Conservation (phyloP, 148 eudicot genomes). For the Rhododendron henanense region DNA sequence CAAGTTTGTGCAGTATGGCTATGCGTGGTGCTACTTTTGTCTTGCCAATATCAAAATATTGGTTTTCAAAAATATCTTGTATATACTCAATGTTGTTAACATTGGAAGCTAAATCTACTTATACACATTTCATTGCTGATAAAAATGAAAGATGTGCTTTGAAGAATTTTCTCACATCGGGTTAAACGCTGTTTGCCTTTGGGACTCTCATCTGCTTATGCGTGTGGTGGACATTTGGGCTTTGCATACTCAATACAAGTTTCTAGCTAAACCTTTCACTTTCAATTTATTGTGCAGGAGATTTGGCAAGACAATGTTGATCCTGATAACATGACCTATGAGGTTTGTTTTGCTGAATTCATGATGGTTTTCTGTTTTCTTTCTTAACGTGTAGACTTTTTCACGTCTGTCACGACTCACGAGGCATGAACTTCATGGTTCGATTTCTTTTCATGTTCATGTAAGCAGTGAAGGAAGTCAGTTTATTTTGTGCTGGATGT, state of each 20-base stretch:
- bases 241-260: not conserved
- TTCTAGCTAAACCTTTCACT: not conserved
- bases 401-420: not conserved
- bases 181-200: not conserved
- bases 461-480: not conserved
- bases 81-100: not conserved
- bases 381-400: not conserved
- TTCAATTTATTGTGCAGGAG: conserved; percentile 31
- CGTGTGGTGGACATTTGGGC: not conserved
- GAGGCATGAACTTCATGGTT: not conserved
- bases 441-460: not conserved
- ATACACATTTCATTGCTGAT: not conserved
- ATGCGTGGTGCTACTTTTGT: not conserved
- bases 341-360: conserved; percentile 36
- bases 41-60: not conserved
- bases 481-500: not conserved
- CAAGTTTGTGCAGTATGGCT: not conserved
- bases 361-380: not conserved
- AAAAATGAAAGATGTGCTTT: not conserved
- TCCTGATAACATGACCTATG: conserved; percentile 80
- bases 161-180: not conserved
- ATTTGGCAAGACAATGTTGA: conserved; percentile 55
- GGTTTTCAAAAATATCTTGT: not conserved
- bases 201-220: conserved; percentile 3
- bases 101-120: not conserved